These are phyloP conservation scores for Hypomontagnella monticulosa DNA, from an alignment of 495 filamentous ascomycete genomes.

Conservation along the genomic window DNA sequence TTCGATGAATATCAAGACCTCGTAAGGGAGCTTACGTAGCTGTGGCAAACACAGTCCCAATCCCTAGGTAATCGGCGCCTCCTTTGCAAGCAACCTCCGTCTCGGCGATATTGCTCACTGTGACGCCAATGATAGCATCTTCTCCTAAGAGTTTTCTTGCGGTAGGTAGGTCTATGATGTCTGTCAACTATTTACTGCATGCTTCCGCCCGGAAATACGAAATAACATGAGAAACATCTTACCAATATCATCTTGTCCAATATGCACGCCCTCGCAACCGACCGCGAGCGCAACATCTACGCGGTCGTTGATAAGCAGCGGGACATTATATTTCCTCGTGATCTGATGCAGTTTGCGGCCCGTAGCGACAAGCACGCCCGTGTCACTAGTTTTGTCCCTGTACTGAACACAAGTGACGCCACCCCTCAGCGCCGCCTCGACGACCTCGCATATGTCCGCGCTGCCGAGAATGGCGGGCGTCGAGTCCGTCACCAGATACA, in stretches of 20 bases:
- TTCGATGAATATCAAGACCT: constrained; percentile 1
- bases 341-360: constrained; percentile 76
- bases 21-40: constrained; percentile 65
- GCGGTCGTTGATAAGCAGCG: constrained; percentile 95
- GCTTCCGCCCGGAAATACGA: neutral
- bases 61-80: constrained; percentile 88
- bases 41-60: constrained; percentile 88
- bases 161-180: constrained; percentile 61
- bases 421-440: constrained; percentile 79
- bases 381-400: constrained; percentile 86
- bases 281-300: constrained; percentile 89
- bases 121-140: constrained; percentile 74
- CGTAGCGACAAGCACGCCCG: constrained; percentile 73
- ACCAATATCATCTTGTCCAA: constrained; percentile 96
- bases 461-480: constrained; percentile 75
- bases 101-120: constrained; percentile 72
- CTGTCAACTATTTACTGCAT: neutral
- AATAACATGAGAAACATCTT: constrained; percentile 35
- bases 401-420: constrained; percentile 91
- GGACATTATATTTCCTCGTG: constrained; percentile 72
- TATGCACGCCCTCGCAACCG: constrained; percentile 88
- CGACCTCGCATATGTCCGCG: constrained; percentile 74
- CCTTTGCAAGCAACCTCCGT: constrained; percentile 70
- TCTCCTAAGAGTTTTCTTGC: constrained; percentile 79
- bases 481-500: constrained; percentile 95